Evolutionary conservation across 1,284 basidiomycete genomes (phyloP).

Genomic region (Ceratobasidium sp.): DNA sequence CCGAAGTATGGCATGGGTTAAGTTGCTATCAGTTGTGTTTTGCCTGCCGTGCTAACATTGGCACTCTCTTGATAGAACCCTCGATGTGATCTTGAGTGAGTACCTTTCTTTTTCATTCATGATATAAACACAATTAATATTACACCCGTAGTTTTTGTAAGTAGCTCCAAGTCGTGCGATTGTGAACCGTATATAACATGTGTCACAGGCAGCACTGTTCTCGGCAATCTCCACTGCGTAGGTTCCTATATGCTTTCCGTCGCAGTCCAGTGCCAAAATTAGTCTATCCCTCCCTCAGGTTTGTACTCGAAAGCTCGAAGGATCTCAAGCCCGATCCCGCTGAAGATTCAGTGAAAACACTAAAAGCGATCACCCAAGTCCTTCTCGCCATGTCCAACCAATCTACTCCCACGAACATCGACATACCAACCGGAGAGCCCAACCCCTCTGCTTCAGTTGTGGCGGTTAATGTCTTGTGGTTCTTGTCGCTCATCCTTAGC

Average conservation of each 20-base stretch:
- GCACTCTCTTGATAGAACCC: too few relatives aligned
- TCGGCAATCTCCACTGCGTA: not conserved
- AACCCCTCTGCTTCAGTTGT: not conserved
- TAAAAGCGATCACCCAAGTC: not conserved
- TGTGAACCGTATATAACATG: too few relatives aligned
- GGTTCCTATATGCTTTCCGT: not conserved
- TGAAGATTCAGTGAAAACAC: not conserved
- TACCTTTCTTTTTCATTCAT: too few relatives aligned
- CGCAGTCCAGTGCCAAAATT: not conserved
- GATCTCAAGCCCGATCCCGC: not conserved
- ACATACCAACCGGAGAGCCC: too few relatives aligned
- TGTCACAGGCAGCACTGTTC: not conserved
- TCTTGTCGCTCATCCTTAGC: not conserved
- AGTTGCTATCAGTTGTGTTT: not conserved
- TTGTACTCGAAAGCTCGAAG: not conserved
- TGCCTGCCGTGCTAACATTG: not conserved
- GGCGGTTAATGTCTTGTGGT: slow-evolving; percentile 2
- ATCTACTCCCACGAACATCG: too few relatives aligned
- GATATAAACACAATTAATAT: too few relatives aligned
- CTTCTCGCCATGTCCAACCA: not conserved
- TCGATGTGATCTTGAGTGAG: too few relatives aligned
- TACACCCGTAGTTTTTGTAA: too few relatives aligned
- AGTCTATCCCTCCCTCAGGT: not conserved
- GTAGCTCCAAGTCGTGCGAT: too few relatives aligned
- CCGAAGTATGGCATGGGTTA: slow-evolving; percentile 1